Base-by-base conservation (phyloP, 805 yeast genomes). In the Candida koratica region DNA sequence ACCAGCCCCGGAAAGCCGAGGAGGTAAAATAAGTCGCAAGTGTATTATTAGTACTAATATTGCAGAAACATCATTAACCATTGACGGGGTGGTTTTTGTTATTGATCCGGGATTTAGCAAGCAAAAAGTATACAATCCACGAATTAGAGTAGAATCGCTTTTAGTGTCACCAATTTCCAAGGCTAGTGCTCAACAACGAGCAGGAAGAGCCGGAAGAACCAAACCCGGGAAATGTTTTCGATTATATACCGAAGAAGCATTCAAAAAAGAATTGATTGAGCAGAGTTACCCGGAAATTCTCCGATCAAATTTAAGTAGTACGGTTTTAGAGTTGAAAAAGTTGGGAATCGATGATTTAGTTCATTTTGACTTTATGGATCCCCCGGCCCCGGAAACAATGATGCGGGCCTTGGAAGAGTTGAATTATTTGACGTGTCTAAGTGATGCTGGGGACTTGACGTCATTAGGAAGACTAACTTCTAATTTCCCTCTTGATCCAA, bases 131-230 rank as follows among this genome's bases (percentile, higher is more conserved):
- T 90, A 88, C 64, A 93, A 90, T 57, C 97, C 98, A 34, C 76
- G 97, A 60, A 85, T 90, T 40, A 76, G 98, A 60, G 97, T 90
- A 19, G 97, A 90, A 61, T 87, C 97, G 0, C 69, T 90, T 48
- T 71, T 90, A 36, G 97, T 93, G 4, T 85, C 96, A 6, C 97
- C 97, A 24, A 89, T 93, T 44, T 89, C 97, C 8, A 89, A 88
- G 64, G 98, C 98, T 0, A 81, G 94, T 32, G 96, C 98, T 1
- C 96, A 90, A 64, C 98, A 90, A 64, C 79, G 98, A 63, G 97
- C 97, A 23, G 98, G 98, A 75, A 85, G 98, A 75, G 98, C 98
- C 38, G 98, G 98, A 68, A 90, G 98, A 77, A 90, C 97, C 5
- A 78, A 96, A 53, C 96, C 97, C 11, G 98, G 98, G 56, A 90